These are phyloP conservation scores for Porcisia hertigi DNA, from an alignment of 208 protist species.

Conservation along the genomic window DNA sequence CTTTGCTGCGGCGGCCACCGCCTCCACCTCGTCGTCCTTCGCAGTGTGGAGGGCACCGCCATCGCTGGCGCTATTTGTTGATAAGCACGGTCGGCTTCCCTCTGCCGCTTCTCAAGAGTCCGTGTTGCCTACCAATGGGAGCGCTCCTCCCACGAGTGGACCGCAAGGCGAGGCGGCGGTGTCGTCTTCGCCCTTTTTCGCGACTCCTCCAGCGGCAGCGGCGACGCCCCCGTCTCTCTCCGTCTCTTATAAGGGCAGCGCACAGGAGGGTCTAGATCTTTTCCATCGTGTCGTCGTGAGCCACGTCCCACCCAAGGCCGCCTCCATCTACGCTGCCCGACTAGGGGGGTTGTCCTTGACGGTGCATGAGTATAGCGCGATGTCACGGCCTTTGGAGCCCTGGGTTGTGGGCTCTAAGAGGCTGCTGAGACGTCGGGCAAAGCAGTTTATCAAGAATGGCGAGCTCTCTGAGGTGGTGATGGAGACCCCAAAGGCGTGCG, in stretches of 20 bases:
- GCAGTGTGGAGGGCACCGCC: constrained; percentile 19
- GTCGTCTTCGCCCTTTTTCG: neutral
- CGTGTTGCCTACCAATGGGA: neutral
- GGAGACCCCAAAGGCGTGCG: constrained; percentile 23
- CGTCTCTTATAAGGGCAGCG: constrained; percentile 30
- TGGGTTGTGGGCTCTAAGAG: constrained; percentile 39
- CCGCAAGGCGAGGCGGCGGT: neutral
- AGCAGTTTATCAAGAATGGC: constrained; percentile 48
- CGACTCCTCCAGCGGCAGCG: neutral
- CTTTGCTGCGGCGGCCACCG: neutral
- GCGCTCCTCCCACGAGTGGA: neutral
- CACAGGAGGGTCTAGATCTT: constrained; percentile 62
- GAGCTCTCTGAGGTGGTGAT: constrained; percentile 47
- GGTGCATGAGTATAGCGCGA: constrained; percentile 75
- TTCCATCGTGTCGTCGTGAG: constrained; percentile 71
- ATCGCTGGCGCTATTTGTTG: constrained; percentile 27
- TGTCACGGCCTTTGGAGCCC: constrained; percentile 58
- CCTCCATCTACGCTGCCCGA: constrained; percentile 61
- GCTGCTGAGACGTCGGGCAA: constrained; percentile 34
- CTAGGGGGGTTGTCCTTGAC: constrained; percentile 72
- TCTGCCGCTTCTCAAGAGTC: neutral
- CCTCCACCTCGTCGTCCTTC: constrained; percentile 15
- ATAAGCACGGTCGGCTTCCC: constrained; percentile 31
- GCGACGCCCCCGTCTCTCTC: constrained; percentile 1
- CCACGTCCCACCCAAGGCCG: constrained; percentile 45